Conservation (phyloP, 495 filamentous ascomycete genomes). For the Annulohypoxylon bovei region DNA sequence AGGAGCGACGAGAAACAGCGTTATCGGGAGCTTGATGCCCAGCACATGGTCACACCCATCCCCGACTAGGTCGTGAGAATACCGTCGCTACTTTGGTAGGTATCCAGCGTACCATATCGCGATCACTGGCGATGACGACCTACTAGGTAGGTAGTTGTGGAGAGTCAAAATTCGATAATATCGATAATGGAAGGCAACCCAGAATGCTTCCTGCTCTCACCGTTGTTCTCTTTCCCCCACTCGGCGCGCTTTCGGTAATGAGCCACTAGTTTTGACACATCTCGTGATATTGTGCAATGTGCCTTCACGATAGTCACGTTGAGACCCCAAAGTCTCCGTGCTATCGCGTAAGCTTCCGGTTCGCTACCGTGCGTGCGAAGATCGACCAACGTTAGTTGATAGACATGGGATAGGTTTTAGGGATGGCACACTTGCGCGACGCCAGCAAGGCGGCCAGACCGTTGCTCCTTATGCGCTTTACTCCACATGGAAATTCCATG, state of each 20-base stretch:
- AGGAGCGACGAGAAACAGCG: background rate
- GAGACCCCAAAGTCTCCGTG: slow-evolving; percentile 33
- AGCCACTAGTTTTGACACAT: slow-evolving; percentile 33
- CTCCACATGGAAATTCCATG: slow-evolving; percentile 46
- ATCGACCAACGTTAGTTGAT: slow-evolving; percentile 29
- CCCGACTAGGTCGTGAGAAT: background rate
- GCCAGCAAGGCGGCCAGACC: slow-evolving; percentile 38
- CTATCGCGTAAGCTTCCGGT: slow-evolving; percentile 42
- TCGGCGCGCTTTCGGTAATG: slow-evolving; percentile 42
- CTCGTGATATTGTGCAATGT: slow-evolving; percentile 45
- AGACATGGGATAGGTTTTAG: slow-evolving; percentile 30
- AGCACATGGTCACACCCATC: background rate
- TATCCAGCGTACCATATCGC: slow-evolving; percentile 26
- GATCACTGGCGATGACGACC: slow-evolving; percentile 23
- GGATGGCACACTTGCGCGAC: slow-evolving; percentile 31
- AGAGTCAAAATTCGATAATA: background rate
- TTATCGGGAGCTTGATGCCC: slow-evolving; percentile 32
- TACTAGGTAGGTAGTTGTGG: too few relatives aligned
- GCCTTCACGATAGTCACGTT: slow-evolving; percentile 29
- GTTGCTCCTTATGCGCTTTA: slow-evolving; percentile 32
- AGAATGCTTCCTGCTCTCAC: slow-evolving; percentile 33
- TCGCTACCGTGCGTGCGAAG: slow-evolving; percentile 34
- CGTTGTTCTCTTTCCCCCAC: slow-evolving; percentile 35
- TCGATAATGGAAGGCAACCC: slow-evolving; percentile 18
- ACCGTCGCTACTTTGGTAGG: background rate